phyloP scores from a whole-genome alignment of 2,329 filamentous ascomycete genomes.

The Fusarium ambrosium region DNA sequence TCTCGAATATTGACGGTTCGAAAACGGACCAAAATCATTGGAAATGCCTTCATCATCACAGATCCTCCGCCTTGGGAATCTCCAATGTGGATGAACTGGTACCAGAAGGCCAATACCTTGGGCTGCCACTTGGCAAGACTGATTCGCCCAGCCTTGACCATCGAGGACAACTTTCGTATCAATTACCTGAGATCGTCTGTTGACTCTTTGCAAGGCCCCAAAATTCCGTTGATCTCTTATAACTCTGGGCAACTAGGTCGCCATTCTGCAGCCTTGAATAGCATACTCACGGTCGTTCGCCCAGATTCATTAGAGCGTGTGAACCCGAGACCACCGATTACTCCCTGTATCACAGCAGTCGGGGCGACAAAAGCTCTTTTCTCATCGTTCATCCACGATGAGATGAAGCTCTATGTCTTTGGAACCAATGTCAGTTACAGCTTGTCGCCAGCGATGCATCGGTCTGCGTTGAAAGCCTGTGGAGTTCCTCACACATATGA shows the following conservation, averaged over 20 bases:
- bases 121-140: constrained; percentile 75
- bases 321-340: constrained; percentile 42
- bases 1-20: constrained; percentile 63
- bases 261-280: constrained; percentile 76
- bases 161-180: constrained; percentile 75
- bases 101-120: constrained; percentile 68
- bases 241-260: constrained; percentile 74
- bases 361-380: constrained; percentile 76
- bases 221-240: constrained; percentile 71
- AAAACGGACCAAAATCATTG: constrained; percentile 73
- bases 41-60: constrained; percentile 61
- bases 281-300: constrained; percentile 71
- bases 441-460: constrained; percentile 84
- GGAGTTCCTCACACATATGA: constrained; percentile 78
- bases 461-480: constrained; percentile 74
- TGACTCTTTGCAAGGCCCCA: constrained; percentile 54
- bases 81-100: constrained; percentile 67
- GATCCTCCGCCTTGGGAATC: constrained; percentile 68
- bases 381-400: constrained; percentile 74
- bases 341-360: constrained; percentile 66
- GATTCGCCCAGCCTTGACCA: constrained; percentile 66
- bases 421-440: constrained; percentile 81
- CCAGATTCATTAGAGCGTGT: constrained; percentile 53
- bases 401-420: constrained; percentile 80
- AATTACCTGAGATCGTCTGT: constrained; percentile 67